Evolutionary conservation across 1,284 basidiomycete species (phyloP), one percentile per base, ranked within the genome.

Genomic region (Pseudozyma pruni): DNA sequence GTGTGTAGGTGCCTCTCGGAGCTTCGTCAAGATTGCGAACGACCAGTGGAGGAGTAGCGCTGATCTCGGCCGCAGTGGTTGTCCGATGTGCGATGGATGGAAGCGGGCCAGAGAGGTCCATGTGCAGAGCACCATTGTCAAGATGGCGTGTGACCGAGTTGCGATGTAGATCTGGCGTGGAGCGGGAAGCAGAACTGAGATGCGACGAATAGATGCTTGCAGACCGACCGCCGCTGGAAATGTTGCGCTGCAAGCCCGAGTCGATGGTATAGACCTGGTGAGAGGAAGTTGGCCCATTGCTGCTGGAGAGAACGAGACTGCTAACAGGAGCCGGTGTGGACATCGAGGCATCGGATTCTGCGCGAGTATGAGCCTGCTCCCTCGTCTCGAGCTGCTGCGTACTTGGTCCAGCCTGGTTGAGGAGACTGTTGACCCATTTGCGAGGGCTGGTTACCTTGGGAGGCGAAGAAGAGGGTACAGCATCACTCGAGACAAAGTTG

Each of bases 21-120:
- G 68, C 72, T 17, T 68, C 61, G 49, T 74, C 72, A n/a, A 76
- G 53, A 32, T 74, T 76, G 39, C 74, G 56, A 16, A 76, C 62
- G 37, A 72, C 38, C 13, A 73, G 49, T 9, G 69, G 59, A 8
- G 59, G 44, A 9, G 25, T 29, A 13, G 37, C 25, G 7, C 35
- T 32, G 13, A 25, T 19, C 13, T 33, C 22, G 17, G 39, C 32
- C 17, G 8, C 25, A 19, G 20, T 2, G 14, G 29, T 16, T 17
- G 23, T 10, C 5, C 42, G 49, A 16, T 51, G 37, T 22, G 69
- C 48, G 25, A 66, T 61, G 17, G 63, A 54, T 3, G 62, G 41
- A 22, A 63, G 17, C 4, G 59, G 59, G 16, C 38, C 50, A 22
- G 29, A 34, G 16, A 68, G 25, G 41, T 67, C 62, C 57, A 61